Evolutionary conservation across 257 asterid species (phyloP), one percentile per base, ranked within the genome.

Genomic region (Nemophila menziesii): DNA sequence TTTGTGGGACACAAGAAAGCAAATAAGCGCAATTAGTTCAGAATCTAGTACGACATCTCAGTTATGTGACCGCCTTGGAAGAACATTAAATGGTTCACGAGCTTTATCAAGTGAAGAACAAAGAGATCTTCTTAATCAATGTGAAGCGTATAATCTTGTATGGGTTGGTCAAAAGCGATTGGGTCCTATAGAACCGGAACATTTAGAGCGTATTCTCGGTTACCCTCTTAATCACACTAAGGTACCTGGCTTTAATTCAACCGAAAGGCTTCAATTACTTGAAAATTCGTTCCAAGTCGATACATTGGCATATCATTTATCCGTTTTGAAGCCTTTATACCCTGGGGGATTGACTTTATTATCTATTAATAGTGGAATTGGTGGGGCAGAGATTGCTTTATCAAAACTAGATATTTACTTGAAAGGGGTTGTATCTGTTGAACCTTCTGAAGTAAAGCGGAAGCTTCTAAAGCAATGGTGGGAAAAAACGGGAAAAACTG

Each of bases 1-100:
- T 3, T 64, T 70, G 0, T 89, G 98, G 98, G 98, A 89, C 52
- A 62, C 71, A 7, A 74, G 98, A 68, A 69, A 68, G 69, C 82
- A 78, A 11, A 22, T 89, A 51, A 66, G 24, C 59, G 17, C 51
- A 62, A 56, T 84, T 51, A 60, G 45, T 27, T 63, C 60, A 22
- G 94, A 80, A 48, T 41, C 64, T 1, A 43, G 49, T 1, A 77
- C 68, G 41, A 3, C 58, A 34, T 44, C 81, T 54, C 62, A 60
- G 43, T 29, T 68, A 8, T 72, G 95, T 29, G 92, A 84, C 48
- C 81, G 61, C 65, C 58, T 89, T 5, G 73, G 77, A 47, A 65
- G 73, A 59, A 54, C 44, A 51, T 9, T 79, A 59, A 47, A 57
- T 1, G 78, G 71, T 26, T 61, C 69, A 34, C 62, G 55, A 14